phyloP scores from a whole-genome alignment of 148 eudicot species.

The Polygonum aviculare region DNA sequence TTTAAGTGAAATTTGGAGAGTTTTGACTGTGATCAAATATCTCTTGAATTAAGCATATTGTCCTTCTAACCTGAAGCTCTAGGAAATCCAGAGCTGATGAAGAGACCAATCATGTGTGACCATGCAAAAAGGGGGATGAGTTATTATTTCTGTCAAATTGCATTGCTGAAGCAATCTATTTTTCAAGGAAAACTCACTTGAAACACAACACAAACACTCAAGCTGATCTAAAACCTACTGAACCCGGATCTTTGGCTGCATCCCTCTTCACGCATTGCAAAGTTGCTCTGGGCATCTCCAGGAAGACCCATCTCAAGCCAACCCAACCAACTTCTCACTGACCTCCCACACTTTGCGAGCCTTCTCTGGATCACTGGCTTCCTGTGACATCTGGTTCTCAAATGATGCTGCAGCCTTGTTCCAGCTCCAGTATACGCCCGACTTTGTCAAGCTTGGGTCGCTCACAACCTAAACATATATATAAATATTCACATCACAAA shows the following conservation, averaged over 20 bases:
- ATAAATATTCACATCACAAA: slow-evolving; percentile 50
- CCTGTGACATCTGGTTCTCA: slow-evolving; percentile 56
- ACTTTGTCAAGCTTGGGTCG: slow-evolving; percentile 65
- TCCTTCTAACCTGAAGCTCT: background rate
- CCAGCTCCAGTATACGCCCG: slow-evolving; percentile 88
- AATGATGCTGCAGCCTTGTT: slow-evolving; percentile 58
- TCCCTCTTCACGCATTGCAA: background rate
- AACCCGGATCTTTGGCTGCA: background rate
- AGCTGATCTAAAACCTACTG: background rate
- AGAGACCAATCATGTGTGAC: background rate
- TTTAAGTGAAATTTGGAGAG: too few species aligned
- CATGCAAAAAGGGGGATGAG: background rate
- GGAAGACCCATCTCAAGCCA: slow-evolving; percentile 31
- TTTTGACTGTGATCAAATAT: too few species aligned
- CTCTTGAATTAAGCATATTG: background rate
- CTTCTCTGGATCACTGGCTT: slow-evolving; percentile 55
- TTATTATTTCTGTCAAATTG: background rate
- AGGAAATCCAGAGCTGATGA: background rate
- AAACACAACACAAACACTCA: background rate
- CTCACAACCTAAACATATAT: slow-evolving; percentile 37
- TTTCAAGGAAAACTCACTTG: background rate
- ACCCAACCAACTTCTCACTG: slow-evolving; percentile 62
- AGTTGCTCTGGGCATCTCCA: background rate
- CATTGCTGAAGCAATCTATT: background rate
- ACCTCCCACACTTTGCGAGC: slow-evolving; percentile 62